Evolutionary conservation across 768 basidiomycete species (phyloP), one percentile per base, ranked within the genome.

Genomic region (Nidularia pulvinata): DNA sequence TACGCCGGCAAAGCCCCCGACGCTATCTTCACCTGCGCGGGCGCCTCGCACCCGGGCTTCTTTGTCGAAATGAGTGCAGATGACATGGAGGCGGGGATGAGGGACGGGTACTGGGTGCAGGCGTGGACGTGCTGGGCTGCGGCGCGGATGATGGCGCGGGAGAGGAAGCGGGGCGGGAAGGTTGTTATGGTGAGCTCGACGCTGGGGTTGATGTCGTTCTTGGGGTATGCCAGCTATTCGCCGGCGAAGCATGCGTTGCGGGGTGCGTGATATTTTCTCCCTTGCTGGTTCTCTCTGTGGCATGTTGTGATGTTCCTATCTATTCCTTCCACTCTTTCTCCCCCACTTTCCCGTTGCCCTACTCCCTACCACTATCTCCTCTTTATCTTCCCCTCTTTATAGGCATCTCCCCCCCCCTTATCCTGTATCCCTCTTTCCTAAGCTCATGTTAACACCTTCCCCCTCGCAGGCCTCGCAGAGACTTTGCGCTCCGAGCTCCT

Each of bases 161-260:
- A 76, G 49, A 69, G 79, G n/a, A 73, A 76, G 34, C 67, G 71
- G 19, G 78, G 81, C 55, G 82, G 88, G 19, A 92, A 89, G 64
- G 85, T 94, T 37, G 75, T 91, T 14, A 82, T 96, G 39, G 81
- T 91, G 25, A 85, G 85, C 1, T 93, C 90, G 0, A 82, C 85
- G 5, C 69, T 94, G 9, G 89, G 85, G 1, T 85, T 85, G 60
- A 86, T 93, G 75, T 79, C 83, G 2, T 82, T 94, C 51, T 70
- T 89, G 3, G 94, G 95, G 0, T 96, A 86, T 60, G 76, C 87
- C 1, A 81, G 84, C 1, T 96, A 96, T 67, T 75, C 89, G 0
- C 91, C 93, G 0, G 88, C 84, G 7, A 96, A 96, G 65, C 88
- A 90, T 60, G 95, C 95, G 6, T 65, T 96, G 5, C 73, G 92